Conservation (phyloP, 139 green algal genomes). For the Klebsormidium nitens region DNA sequence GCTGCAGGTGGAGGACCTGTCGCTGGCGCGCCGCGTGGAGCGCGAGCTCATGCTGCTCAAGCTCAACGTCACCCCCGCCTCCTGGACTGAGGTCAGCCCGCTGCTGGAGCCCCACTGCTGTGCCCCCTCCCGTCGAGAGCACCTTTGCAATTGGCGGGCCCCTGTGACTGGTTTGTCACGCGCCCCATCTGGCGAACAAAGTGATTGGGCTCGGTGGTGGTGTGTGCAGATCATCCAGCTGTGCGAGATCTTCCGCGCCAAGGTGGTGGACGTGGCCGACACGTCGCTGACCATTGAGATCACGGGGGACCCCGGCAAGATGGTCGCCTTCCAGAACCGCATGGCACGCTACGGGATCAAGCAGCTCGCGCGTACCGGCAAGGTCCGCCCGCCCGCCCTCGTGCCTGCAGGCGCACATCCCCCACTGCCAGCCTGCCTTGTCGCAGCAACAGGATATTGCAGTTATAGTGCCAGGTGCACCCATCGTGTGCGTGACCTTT, state of each 20-base stretch:
- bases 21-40: slow-evolving; percentile 64
- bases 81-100: slow-evolving; percentile 15
- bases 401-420: not conserved
- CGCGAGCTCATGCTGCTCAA: slow-evolving; percentile 93
- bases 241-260: slow-evolving; percentile 81
- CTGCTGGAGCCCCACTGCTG: not conserved
- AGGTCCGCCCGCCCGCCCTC: slow-evolving; percentile 7
- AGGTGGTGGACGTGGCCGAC: slow-evolving; percentile 76
- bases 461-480: no score
- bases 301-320: slow-evolving; percentile 89
- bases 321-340: slow-evolving; percentile 37
- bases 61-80: slow-evolving; percentile 40
- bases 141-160: not conserved
- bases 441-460: not conserved
- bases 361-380: slow-evolving; percentile 86
- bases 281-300: slow-evolving; percentile 46
- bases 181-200: no score
- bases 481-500: no score
- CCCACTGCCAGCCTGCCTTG: no score
- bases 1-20: slow-evolving; percentile 92
- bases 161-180: no score
- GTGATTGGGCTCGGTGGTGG: no score
- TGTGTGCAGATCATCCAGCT: slow-evolving; percentile 87
- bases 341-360: slow-evolving; percentile 39
- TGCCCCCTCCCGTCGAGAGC: not conserved